Evolutionary conservation across 2,329 filamentous ascomycete genomes (phyloP).

Genomic region (Raffaelea deltoideospora): DNA sequence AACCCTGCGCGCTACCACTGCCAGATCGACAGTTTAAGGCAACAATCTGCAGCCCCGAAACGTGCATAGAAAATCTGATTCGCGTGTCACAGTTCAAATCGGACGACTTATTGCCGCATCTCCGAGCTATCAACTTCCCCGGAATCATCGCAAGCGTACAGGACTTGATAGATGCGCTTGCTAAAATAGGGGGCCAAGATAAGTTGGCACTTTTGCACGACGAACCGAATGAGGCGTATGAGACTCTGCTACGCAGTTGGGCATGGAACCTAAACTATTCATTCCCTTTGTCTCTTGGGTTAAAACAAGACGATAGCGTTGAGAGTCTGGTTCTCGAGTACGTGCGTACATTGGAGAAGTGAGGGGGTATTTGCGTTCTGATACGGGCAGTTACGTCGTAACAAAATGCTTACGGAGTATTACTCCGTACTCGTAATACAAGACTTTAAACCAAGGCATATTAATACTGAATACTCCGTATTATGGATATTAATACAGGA

Average conservation of each 20-base stretch:
- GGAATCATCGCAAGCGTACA: conserved; percentile 42
- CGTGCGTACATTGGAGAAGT: too few species aligned
- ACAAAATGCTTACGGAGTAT: too few species aligned
- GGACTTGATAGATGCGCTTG: conserved; percentile 44
- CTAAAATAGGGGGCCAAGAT: conserved; percentile 38
- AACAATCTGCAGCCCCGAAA: conserved; percentile 38
- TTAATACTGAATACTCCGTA: too few species aligned
- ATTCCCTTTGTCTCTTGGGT: conserved; percentile 33
- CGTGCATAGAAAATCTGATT: conserved; percentile 36
- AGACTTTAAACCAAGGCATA: too few species aligned
- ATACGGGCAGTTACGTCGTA: too few species aligned
- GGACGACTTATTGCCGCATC: conserved; percentile 25
- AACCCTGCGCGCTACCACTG: conserved; percentile 36
- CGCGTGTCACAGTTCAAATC: conserved; percentile 24
- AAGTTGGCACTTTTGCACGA: conserved; percentile 36
- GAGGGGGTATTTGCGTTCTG: too few species aligned
- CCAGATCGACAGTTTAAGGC: conserved; percentile 32
- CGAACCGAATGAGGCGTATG: conserved; percentile 35
- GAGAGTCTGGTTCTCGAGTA: conserved; percentile 42
- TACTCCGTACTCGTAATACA: too few species aligned
- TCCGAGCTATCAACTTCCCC: conserved; percentile 41
- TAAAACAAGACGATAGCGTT: conserved; percentile 33
- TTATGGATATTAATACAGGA: too few species aligned
- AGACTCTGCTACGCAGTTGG: conserved; percentile 46
- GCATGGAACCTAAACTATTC: conserved; percentile 39